Conservation (phyloP, 768 basidiomycete species). For the Suillus weaverae region DNA sequence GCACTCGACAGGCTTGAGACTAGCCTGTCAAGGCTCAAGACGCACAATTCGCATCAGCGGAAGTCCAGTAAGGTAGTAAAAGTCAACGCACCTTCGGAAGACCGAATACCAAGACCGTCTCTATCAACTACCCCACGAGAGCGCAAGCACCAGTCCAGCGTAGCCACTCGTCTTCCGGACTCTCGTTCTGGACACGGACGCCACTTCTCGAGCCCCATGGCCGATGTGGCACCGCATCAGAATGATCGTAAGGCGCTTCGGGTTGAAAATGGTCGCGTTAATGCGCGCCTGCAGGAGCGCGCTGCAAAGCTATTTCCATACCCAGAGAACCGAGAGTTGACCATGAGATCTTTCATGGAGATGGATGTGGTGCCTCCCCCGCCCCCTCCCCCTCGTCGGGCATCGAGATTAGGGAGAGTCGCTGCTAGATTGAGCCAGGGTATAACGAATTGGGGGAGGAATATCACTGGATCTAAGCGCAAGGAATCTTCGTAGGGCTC, state of each 20-base stretch:
- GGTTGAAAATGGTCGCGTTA: not conserved
- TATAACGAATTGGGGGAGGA: constrained; percentile 32
- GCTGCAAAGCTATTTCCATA: not conserved
- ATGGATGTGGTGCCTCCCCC: constrained; percentile 26
- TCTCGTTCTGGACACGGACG: constrained; percentile 6
- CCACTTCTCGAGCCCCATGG: constrained; percentile 11
- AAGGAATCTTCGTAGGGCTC: not conserved
- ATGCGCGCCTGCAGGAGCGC: not conserved
- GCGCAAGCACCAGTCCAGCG: constrained; percentile 16
- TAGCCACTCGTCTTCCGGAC: not conserved
- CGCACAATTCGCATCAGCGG: constrained; percentile 28
- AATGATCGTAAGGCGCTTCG: not conserved
- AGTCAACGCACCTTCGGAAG: constrained; percentile 8
- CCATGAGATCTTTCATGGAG: constrained; percentile 32
- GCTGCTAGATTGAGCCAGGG: constrained; percentile 30
- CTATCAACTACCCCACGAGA: constrained; percentile 17
- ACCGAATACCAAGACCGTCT: constrained; percentile 22
- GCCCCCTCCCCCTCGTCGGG: constrained; percentile 12
- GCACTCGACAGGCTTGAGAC: constrained; percentile 34
- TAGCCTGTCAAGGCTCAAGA: constrained; percentile 35
- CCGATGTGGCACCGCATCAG: constrained; percentile 5
- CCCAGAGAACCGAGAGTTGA: constrained; percentile 5
- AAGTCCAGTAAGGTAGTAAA: constrained; percentile 21
- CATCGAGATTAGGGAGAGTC: constrained; percentile 18
- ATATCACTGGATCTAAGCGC: constrained; percentile 20